phyloP scores from a whole-genome alignment of 768 basidiomycete species.

The Myochromella boudieri region DNA sequence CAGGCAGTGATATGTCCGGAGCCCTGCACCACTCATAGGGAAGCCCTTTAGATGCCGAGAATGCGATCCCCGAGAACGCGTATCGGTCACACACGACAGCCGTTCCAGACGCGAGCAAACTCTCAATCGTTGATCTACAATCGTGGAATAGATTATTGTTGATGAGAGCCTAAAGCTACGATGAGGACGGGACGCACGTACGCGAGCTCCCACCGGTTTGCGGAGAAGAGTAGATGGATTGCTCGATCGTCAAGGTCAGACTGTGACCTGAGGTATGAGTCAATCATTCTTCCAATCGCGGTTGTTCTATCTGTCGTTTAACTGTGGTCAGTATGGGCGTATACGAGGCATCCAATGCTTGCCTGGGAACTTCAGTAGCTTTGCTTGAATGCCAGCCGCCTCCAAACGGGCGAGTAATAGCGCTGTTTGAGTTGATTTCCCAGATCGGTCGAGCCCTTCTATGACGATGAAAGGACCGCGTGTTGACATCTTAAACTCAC shows the following conservation, averaged over 20 bases:
- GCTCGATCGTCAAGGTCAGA: constrained; percentile 89
- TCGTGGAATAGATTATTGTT: neutral
- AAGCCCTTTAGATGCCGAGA: constrained; percentile 70
- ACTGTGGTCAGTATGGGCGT: neutral
- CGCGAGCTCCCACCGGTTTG: constrained; percentile 96
- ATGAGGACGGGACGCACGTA: constrained; percentile 27
- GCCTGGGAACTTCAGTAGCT: constrained; percentile 91
- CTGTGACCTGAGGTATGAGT: constrained; percentile 82
- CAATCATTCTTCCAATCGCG: constrained; percentile 88
- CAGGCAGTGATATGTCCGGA: constrained; percentile 85
- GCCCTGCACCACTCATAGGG: constrained; percentile 81
- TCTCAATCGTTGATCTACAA: constrained; percentile 58
- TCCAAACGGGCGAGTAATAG: constrained; percentile 58
- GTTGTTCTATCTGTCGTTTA: constrained; percentile 77
- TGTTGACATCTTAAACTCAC: too few relatives aligned
- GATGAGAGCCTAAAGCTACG: neutral
- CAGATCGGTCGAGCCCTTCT: constrained; percentile 94
- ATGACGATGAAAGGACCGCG: constrained; percentile 88
- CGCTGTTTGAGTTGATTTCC: constrained; percentile 87
- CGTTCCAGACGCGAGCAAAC: constrained; percentile 59
- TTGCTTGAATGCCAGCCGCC: constrained; percentile 41
- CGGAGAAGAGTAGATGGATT: constrained; percentile 93
- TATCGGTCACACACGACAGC: constrained; percentile 90
- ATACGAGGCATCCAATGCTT: constrained; percentile 15
- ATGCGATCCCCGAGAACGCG: constrained; percentile 95